phyloP scores from a whole-genome alignment of 2,329 filamentous ascomycete genomes.

The Ophiostoma pallidulum region DNA sequence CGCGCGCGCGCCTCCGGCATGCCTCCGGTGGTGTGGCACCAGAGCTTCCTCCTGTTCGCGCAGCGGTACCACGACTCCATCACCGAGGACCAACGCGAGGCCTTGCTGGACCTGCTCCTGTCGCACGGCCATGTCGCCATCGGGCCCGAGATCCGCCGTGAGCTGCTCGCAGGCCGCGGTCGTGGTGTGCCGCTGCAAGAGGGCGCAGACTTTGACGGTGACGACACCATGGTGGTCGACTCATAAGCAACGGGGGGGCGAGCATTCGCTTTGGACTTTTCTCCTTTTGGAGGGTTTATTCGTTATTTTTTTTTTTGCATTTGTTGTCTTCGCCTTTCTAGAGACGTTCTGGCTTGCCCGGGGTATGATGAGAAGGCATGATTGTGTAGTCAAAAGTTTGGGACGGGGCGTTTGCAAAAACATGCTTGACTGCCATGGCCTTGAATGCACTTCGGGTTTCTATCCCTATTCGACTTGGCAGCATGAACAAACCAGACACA shows the following conservation, averaged over 20 bases:
- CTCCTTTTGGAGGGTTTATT: background rate
- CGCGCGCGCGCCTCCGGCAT: slow-evolving; percentile 10
- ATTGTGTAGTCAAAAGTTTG: background rate
- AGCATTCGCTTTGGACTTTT: background rate
- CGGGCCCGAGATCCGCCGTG: slow-evolving; percentile 80
- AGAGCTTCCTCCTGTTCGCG: slow-evolving; percentile 83
- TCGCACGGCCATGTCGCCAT: slow-evolving; percentile 80
- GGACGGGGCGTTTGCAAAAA: no score
- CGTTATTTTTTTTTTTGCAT: no score
- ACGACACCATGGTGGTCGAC: slow-evolving; percentile 85
- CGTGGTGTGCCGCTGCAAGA: slow-evolving; percentile 63
- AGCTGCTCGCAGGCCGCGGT: slow-evolving; percentile 79
- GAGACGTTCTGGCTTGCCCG: no score
- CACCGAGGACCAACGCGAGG: slow-evolving; percentile 82
- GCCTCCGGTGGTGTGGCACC: slow-evolving; percentile 92
- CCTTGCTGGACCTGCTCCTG: slow-evolving; percentile 76
- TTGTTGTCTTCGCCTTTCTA: no score
- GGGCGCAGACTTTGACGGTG: slow-evolving; percentile 53
- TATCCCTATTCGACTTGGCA: no score
- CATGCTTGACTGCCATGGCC: no score
- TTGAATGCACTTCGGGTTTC: no score
- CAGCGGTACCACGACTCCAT: slow-evolving; percentile 93
- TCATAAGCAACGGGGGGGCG: slow-evolving; percentile 17
- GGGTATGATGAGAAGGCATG: slow-evolving; percentile 9
- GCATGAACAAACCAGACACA: no score